Conservation (phyloP, 2,329 filamentous ascomycete species). For the Colletotrichum cuscutae region DNA sequence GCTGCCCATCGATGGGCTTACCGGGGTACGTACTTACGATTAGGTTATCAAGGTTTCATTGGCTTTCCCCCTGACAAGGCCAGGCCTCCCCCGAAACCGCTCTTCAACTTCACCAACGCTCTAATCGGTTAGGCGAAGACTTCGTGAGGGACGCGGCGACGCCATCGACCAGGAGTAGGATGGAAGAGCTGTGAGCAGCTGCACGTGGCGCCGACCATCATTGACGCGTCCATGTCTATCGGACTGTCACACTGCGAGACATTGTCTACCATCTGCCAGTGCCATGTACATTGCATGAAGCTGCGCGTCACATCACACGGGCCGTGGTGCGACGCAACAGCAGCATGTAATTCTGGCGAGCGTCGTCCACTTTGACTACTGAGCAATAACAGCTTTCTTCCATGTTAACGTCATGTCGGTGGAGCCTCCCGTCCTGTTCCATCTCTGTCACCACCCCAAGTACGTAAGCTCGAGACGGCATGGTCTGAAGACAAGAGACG, state of each 20-base stretch:
- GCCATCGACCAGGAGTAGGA: neutral
- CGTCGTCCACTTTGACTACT: neutral
- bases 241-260: neutral
- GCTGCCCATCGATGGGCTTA: neutral
- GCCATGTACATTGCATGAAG: neutral
- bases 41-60: constrained; percentile 27
- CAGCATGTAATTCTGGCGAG: neutral
- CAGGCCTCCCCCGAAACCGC: neutral
- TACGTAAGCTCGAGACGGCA: constrained; percentile 5
- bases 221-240: constrained; percentile 1
- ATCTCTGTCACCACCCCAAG: neutral
- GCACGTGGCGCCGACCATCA: constrained; percentile 5
- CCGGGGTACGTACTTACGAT: neutral
- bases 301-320: neutral
- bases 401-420: neutral
- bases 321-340: neutral
- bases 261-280: neutral
- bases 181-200: neutral
- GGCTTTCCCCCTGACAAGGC: neutral
- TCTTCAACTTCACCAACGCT: too few relatives aligned
- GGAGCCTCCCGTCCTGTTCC: neutral
- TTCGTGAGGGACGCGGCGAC: neutral
- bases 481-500: constrained; percentile 11
- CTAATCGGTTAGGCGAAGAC: neutral
- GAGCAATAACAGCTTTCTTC: neutral